A percentile compares a stretch with the other conserved stretches of the same genome.
Evolutionary conservation across 2,329 filamentous ascomycete species (phyloP).

Genomic region (Xylaria sp.): DNA sequence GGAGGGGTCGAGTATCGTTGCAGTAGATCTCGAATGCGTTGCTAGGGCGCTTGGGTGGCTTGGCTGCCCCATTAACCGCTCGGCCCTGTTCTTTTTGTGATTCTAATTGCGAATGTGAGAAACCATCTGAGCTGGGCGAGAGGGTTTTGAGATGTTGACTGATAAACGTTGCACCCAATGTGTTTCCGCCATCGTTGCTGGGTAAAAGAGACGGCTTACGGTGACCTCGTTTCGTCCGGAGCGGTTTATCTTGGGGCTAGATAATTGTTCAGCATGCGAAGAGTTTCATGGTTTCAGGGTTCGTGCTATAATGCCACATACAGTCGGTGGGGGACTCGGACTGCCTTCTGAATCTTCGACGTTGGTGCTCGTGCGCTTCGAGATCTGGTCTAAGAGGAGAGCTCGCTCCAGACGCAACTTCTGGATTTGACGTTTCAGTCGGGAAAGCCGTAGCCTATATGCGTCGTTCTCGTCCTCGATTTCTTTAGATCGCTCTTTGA

Average conservation of each 20-base stretch:
- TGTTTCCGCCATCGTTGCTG: conserved; percentile 55
- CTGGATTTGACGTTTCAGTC: conserved; percentile 85
- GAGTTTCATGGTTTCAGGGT: conserved; percentile 15
- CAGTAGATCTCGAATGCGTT: conserved; percentile 68
- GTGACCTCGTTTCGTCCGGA: conserved; percentile 79
- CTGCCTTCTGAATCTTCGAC: conserved; percentile 83
- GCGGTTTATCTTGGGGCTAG: conserved; percentile 81
- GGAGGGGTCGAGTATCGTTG: conserved; percentile 58
- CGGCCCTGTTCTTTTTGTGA: conserved; percentile 50
- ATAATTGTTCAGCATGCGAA: conserved; percentile 42
- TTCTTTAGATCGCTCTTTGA: conserved; percentile 90
- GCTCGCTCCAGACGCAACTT: conserved; percentile 91
- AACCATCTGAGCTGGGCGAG: conserved; percentile 64
- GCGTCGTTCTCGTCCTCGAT: conserved; percentile 93
- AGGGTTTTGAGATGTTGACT: conserved; percentile 59
- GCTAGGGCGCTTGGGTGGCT: conserved; percentile 57
- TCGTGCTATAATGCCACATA: conserved; percentile 55
- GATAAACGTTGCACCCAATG: conserved; percentile 57
- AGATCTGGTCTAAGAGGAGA: conserved; percentile 77
- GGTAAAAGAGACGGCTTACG: conserved; percentile 66
- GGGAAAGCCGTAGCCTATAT: conserved; percentile 79
- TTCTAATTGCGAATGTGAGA: conserved; percentile 61
- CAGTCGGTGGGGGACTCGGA: conserved; percentile 81
- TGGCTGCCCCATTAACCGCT: conserved; percentile 55
- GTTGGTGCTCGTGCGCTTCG: conserved; percentile 77